A percentile compares a stretch with the other conserved stretches of the same genome.
phyloP scores from a whole-genome alignment of 371 early-diverging fungal species.

The Mucor lusitanicus region DNA sequence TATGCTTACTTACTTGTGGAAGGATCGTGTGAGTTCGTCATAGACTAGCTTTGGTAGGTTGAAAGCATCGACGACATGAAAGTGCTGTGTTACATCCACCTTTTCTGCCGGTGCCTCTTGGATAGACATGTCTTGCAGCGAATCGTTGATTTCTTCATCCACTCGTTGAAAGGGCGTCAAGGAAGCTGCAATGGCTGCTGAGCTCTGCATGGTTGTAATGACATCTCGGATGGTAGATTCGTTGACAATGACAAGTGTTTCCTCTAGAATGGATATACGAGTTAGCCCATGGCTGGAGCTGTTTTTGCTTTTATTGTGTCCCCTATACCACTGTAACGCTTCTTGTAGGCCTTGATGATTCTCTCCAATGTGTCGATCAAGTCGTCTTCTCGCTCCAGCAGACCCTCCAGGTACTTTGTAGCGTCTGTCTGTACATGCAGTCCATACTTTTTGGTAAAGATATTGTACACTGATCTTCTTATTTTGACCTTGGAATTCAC shows the following conservation, averaged over 20 bases:
- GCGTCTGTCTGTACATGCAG: conserved; percentile 76
- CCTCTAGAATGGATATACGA: background rate
- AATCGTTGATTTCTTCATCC: conserved; percentile 30
- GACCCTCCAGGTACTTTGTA: conserved; percentile 52
- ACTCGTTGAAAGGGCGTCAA: conserved; percentile 28
- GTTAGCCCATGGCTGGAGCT: background rate
- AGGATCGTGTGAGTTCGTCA: conserved; percentile 64
- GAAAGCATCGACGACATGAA: conserved; percentile 78
- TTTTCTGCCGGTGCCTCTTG: conserved; percentile 31
- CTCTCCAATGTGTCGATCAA: conserved; percentile 55
- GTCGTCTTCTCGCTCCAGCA: conserved; percentile 43
- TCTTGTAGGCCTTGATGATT: conserved; percentile 67
- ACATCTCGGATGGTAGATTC: conserved; percentile 34
- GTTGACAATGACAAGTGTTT: conserved; percentile 32
- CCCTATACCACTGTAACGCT: conserved; percentile 36
- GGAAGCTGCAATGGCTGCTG: conserved; percentile 26
- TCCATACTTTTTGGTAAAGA: conserved; percentile 72
- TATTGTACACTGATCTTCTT: conserved; percentile 34
- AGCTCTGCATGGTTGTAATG: conserved; percentile 22
- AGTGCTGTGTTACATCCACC: conserved; percentile 59
- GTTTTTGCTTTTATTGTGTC: background rate
- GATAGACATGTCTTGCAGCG: conserved; percentile 35
- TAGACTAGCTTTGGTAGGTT: conserved; percentile 71
- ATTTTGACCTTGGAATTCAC: conserved; percentile 18
- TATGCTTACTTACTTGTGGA: conserved; percentile 47